Evolutionary conservation across 2,329 filamentous ascomycete genomes (phyloP), one percentile per base, ranked within the genome.

Genomic region (Pyrenochaeta sp.): DNA sequence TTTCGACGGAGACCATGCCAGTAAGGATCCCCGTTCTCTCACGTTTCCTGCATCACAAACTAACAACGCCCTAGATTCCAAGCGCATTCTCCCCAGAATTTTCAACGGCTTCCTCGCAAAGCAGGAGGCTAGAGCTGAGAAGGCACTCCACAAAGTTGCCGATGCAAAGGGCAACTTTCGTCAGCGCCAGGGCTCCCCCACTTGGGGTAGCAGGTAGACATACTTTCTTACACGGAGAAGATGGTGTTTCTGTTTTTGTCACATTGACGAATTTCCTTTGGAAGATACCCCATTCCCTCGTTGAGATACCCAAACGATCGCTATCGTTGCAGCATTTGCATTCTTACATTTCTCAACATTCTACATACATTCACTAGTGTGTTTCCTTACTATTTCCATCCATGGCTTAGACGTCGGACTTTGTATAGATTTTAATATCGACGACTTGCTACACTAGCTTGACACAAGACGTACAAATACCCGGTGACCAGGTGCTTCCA

Each of bases 1-100:
- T 2, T 95, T 96, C 68, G 88, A 87, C 6, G 75, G 79, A 38
- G 83, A 88, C 53, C 90, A 96, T 75, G 90, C 89, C 30, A 90
- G 93, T 79, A 84, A 69, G 77, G 76, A 35, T 28, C 31, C 5
- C 15, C 4, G 22, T 23, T 37, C 6, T n/a, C 19, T n/a, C 6
- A 7, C 27, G 6, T 23, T n/a, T 23, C n/a, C 8, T 8, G 18
- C 7, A 26, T 14, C 37, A 23, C 13, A 24, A 35, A 23, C 55
- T 68, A 50, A 66, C 32, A 21, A 7, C 7, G 9, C 4, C 10
- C 8, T 34, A 71, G 68, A 71, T 49, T 68, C 67, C 2, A 61
- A 63, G 35, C 57, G 68, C 29, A 48, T 70, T 39, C 60, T 71
- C 20, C 68, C 67, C 11, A 29, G 44, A 17, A 35, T 71, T 38